Evolutionary conservation across 495 filamentous ascomycete species (phyloP).

Genomic region (Penicillium egyptiacum): DNA sequence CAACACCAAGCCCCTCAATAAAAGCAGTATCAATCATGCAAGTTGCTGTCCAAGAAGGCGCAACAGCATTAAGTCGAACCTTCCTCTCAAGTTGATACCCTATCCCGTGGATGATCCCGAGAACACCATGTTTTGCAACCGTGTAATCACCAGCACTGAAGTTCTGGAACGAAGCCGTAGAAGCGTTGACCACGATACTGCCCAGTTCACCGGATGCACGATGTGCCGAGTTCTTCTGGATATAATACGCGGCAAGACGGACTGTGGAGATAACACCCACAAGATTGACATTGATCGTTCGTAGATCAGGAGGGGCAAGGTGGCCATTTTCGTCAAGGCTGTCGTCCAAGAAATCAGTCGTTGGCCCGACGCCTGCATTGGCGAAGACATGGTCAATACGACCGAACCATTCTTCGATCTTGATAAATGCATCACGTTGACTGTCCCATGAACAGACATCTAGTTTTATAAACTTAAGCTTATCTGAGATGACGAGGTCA

Average conservation of each 20-base stretch:
- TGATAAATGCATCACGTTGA: conserved; percentile 40
- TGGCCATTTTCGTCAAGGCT: conserved; percentile 42
- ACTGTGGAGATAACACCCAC: conserved; percentile 43
- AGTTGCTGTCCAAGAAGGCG: conserved; percentile 46
- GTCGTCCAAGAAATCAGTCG: conserved; percentile 38
- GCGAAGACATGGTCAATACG: conserved; percentile 53
- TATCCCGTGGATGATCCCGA: conserved; percentile 38
- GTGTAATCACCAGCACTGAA: conserved; percentile 40
- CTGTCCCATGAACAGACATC: conserved; percentile 47
- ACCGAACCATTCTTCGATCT: conserved; percentile 37
- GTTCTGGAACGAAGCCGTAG: conserved; percentile 39
- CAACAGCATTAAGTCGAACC: conserved; percentile 42
- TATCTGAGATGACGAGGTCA: conserved; percentile 20
- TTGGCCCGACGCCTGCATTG: conserved; percentile 47
- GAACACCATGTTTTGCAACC: conserved; percentile 40
- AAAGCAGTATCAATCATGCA: conserved; percentile 28
- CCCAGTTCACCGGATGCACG: conserved; percentile 22
- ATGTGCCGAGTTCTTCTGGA: conserved; percentile 25
- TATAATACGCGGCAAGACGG: conserved; percentile 38
- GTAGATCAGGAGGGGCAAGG: conserved; percentile 40
- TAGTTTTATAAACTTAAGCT: conserved; percentile 32
- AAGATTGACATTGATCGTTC: conserved; percentile 46
- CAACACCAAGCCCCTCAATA: conserved; percentile 24
- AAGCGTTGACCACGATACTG: conserved; percentile 42
- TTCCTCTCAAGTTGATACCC: conserved; percentile 13